These are phyloP conservation scores for Lagenidium sp. DNA, from an alignment of 352 stramenopile species.

Conservation along the genomic window DNA sequence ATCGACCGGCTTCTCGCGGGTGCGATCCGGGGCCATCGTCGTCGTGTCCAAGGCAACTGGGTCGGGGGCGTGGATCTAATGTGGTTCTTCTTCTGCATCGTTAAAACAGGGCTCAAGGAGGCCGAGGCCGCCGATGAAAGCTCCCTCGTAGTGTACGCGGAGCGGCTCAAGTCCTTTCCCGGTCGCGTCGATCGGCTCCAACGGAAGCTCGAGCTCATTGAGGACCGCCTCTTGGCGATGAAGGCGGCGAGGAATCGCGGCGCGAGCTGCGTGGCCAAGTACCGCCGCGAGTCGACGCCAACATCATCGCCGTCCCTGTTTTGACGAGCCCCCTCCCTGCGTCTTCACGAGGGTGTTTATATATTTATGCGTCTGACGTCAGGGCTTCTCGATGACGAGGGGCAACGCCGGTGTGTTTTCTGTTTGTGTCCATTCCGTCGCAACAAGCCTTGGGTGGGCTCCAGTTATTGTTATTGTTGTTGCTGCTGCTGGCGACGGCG, in stretches of 20 bases:
- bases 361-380: background rate
- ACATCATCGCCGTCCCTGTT: constrained; percentile 28
- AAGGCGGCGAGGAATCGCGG: constrained; percentile 34
- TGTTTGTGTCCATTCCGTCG: no score
- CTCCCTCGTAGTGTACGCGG: constrained; percentile 60
- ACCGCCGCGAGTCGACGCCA: constrained; percentile 3
- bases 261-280: constrained; percentile 19
- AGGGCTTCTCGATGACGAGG: background rate
- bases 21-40: constrained; percentile 8
- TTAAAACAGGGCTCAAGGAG: constrained; percentile 42
- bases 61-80: background rate
- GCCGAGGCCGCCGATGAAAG: constrained; percentile 40
- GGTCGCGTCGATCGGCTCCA: constrained; percentile 53
- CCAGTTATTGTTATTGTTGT: no score
- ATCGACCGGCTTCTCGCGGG: constrained; percentile 50
- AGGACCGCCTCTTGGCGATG: constrained; percentile 50
- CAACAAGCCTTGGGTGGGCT: no score
- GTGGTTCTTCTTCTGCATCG: no score
- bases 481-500: no score
- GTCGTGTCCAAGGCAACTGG: no score
- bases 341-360: background rate
- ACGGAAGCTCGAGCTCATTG: constrained; percentile 58
- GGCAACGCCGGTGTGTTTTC: background rate
- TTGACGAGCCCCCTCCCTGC: no score
- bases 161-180: constrained; percentile 63